phyloP scores from a whole-genome alignment of 1,284 basidiomycete genomes.

The Tausonia pullulans region DNA sequence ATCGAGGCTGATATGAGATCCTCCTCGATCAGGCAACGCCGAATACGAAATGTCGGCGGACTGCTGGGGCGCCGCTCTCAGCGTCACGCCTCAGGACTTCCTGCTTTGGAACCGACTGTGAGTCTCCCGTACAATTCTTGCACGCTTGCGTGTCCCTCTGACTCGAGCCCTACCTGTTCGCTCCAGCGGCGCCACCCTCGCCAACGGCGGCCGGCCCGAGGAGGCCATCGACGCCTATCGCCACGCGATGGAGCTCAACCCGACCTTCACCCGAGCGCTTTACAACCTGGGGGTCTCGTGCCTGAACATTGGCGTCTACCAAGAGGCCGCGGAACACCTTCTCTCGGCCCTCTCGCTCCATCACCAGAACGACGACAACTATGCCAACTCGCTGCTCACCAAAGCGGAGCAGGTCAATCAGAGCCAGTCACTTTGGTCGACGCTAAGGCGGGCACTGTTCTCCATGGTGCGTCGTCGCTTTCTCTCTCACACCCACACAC shows the following conservation, averaged over 20 bases:
- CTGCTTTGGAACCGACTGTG: slow-evolving; percentile 46
- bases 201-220: slow-evolving; percentile 89
- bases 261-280: slow-evolving; percentile 92
- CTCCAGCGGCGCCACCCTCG: slow-evolving; percentile 67
- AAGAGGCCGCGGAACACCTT: slow-evolving; percentile 95
- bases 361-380: slow-evolving; percentile 33
- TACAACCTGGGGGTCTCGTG: slow-evolving; percentile 97
- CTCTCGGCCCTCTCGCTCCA: slow-evolving; percentile 80
- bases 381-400: not conserved
- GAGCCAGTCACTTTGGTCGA: slow-evolving; percentile 80
- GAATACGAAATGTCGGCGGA: slow-evolving; percentile 74
- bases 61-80: slow-evolving; percentile 79
- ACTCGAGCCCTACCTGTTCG: not conserved
- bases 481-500: not conserved
- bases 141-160: not conserved
- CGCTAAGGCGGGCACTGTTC: slow-evolving; percentile 71
- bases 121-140: slow-evolving; percentile 16
- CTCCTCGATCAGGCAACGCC: slow-evolving; percentile 38
- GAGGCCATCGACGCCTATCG: slow-evolving; percentile 91
- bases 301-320: slow-evolving; percentile 87
- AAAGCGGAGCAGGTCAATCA: slow-evolving; percentile 48
- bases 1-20: slow-evolving; percentile 15
- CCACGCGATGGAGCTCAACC: slow-evolving; percentile 82
- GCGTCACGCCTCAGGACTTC: slow-evolving; percentile 33
- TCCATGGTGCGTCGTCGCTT: slow-evolving; percentile 53